Conservation (phyloP, 352 stramenopile species). For the Globisporangium cylindrosporum region DNA sequence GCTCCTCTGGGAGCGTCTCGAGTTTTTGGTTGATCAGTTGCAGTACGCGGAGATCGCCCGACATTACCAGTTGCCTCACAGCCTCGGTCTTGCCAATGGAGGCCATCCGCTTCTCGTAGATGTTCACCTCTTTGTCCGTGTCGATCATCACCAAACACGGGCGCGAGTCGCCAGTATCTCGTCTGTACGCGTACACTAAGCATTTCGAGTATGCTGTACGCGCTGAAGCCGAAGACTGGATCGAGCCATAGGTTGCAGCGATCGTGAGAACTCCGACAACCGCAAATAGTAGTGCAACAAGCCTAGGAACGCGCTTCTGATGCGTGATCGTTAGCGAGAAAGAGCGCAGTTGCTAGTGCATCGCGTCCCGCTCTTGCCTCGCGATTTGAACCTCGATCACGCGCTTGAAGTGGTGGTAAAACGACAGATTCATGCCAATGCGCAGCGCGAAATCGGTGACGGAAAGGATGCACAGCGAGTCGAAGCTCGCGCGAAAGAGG, state of each 20-base stretch:
- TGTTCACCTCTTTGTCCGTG: conserved; percentile 21
- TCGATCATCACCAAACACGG: conserved; percentile 34
- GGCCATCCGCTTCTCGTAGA: conserved; percentile 35
- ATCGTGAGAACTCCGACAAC: conserved; percentile 5
- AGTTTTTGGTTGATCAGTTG: conserved; percentile 35
- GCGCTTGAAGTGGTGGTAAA: conserved; percentile 17
- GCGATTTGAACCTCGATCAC: conserved; percentile 28
- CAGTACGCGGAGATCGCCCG: conserved; percentile 28
- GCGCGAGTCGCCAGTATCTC: conserved; percentile 7
- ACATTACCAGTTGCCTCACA: conserved; percentile 20
- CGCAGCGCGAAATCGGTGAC: conserved; percentile 15
- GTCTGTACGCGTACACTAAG: conserved; percentile 24
- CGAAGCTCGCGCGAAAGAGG: conserved; percentile 26
- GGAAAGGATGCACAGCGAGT: conserved; percentile 29
- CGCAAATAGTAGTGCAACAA: conserved; percentile 10
- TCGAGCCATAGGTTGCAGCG: too few species aligned
- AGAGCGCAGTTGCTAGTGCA: too few species aligned
- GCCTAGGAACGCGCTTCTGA: conserved; percentile 9
- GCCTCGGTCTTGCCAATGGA: conserved; percentile 23
- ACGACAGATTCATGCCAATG: neutral
- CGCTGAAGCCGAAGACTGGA: neutral
- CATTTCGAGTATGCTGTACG: conserved; percentile 26
- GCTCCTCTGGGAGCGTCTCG: conserved; percentile 19
- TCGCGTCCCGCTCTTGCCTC: too few species aligned
- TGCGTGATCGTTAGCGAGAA: too few species aligned